Evolutionary conservation across 1,284 basidiomycete species (phyloP), one percentile per base, ranked within the genome.

Genomic region (Leccinum pachyderme): DNA sequence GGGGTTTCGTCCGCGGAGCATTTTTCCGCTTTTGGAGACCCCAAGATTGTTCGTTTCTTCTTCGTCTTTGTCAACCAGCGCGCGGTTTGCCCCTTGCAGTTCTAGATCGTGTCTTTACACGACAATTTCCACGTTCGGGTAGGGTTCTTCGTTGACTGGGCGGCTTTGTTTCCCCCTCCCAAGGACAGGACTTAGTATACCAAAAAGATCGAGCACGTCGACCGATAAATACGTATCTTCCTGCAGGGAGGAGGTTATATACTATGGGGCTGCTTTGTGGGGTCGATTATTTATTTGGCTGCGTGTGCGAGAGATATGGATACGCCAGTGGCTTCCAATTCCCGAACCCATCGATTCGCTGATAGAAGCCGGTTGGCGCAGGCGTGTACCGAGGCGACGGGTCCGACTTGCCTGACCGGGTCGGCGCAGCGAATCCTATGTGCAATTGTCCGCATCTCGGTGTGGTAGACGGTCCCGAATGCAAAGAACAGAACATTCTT

Each of bases 181-280:
- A 13, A 32, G 2, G 27, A 27, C 35, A 24, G 4, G 2, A 53
- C 12, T 7, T 5, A 4, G 31, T n/a, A 8, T 25, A 15, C n/a
- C 22, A 22, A n/a, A 27, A 25, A 25, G 37, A 3, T 18, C 12
- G 6, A 6, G 11, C 39, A 24, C 22, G 27, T 41, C 24, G 33
- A 33, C 29, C 56, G 35, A 55, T 58, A 43, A 27, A 32, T 39
- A 39, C 41, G 35, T 59, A 27, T 29, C 35, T 28, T 7, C 7
- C 22, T 22, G 37, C 11, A 33, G 43, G 12, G 5, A 32, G 12
- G 4, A 18, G 18, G 18, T 18, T 11, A 15, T 32, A 25, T 37
- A 2, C 0, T 18, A 37, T 11, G 35, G n/a, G 35, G 18, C 35
- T 18, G 35, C n/a, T 37, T 18, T 8, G 11, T 13, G 8, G 18